These are phyloP conservation scores for Venturia pyrina DNA, from an alignment of 2,329 filamentous ascomycete genomes.

Conservation along the genomic window DNA sequence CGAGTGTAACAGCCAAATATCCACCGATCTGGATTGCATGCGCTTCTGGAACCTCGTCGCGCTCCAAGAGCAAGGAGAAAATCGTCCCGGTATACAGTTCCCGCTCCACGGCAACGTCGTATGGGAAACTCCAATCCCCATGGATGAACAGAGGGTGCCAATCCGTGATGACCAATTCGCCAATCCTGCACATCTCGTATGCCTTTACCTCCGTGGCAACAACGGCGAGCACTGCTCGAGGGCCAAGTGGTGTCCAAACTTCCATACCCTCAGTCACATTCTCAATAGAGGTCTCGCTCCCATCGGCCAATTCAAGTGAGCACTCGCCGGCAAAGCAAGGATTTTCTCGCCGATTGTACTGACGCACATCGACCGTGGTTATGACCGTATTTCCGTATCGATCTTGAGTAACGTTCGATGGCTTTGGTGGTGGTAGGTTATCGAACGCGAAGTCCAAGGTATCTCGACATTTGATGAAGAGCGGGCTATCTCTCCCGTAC, in stretches of 20 bases:
- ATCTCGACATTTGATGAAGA: slow-evolving; percentile 44
- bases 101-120: slow-evolving; percentile 21
- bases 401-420: slow-evolving; percentile 2
- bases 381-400: background rate
- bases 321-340: slow-evolving; percentile 47
- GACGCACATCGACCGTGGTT: slow-evolving; percentile 27
- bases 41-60: slow-evolving; percentile 31
- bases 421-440: slow-evolving; percentile 21
- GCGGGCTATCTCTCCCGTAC: slow-evolving; percentile 41
- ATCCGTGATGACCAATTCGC: slow-evolving; percentile 42
- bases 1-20: slow-evolving; percentile 47
- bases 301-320: slow-evolving; percentile 36
- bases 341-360: slow-evolving; percentile 32
- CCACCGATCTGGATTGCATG: slow-evolving; percentile 39
- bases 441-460: slow-evolving; percentile 37
- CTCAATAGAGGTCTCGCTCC: slow-evolving; percentile 31
- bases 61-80: slow-evolving; percentile 48
- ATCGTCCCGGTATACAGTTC: slow-evolving; percentile 41
- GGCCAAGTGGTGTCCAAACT: slow-evolving; percentile 37
- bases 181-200: slow-evolving; percentile 37
- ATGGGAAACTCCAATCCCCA: slow-evolving; percentile 40
- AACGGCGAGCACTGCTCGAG: slow-evolving; percentile 40
- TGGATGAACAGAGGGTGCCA: slow-evolving; percentile 47
- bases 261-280: slow-evolving; percentile 35
- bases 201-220: slow-evolving; percentile 38